These are phyloP conservation scores for Tuber indicum DNA, from an alignment of 495 filamentous ascomycete species.

Conservation along the genomic window DNA sequence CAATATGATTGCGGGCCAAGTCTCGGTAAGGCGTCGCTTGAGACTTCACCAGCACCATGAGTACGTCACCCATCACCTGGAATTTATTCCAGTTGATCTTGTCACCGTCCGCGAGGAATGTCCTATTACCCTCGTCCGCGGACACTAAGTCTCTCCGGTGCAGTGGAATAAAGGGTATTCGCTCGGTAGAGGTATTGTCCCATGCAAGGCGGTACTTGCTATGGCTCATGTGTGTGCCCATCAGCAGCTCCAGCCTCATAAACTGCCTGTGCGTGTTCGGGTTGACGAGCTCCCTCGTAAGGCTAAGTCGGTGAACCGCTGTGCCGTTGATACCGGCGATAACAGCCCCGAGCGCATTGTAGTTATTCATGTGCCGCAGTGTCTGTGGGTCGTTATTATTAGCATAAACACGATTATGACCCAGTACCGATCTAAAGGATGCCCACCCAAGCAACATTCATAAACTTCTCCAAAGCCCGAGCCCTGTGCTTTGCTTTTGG, in stretches of 20 bases:
- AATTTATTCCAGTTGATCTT: conserved; percentile 98
- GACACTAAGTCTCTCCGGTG: conserved; percentile 82
- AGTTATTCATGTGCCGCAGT: conserved; percentile 88
- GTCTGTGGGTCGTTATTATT: conserved; percentile 47
- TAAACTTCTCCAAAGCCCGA: conserved; percentile 85
- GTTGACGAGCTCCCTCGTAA: conserved; percentile 73
- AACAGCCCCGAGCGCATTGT: conserved; percentile 88
- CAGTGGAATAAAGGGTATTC: conserved; percentile 92
- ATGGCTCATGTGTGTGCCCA: conserved; percentile 84
- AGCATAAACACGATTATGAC: conserved; percentile 6
- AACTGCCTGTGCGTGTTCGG: conserved; percentile 67
- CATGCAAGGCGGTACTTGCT: conserved; percentile 92
- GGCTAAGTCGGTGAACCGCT: conserved; percentile 74
- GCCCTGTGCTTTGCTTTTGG: conserved; percentile 96
- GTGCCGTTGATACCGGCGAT: conserved; percentile 87
- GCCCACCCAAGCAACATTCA: conserved; percentile 63
- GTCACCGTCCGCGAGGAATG: conserved; percentile 68
- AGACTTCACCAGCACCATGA: conserved; percentile 82
- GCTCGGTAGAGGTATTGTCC: conserved; percentile 83
- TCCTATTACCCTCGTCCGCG: conserved; percentile 85
- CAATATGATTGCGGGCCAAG: conserved; percentile 44
- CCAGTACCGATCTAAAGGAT: background rate
- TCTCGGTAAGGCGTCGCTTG: conserved; percentile 77
- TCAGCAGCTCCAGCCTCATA: conserved; percentile 80
- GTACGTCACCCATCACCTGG: conserved; percentile 86